These are phyloP conservation scores for Aspergillus indologenus DNA, from an alignment of 495 filamentous ascomycete genomes.

Conservation along the genomic window DNA sequence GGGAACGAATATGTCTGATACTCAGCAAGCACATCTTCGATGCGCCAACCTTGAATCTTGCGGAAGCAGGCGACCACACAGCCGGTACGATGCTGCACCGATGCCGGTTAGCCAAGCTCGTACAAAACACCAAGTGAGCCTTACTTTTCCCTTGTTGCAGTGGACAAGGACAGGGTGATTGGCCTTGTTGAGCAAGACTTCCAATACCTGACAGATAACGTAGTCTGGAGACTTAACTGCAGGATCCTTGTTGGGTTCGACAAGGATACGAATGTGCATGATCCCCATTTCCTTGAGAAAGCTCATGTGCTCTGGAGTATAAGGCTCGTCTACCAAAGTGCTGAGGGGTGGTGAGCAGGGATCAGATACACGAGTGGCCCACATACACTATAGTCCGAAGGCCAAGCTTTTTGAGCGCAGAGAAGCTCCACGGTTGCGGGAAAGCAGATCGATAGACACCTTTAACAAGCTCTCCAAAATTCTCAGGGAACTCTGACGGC, in stretches of 20 bases:
- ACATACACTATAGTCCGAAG: constrained; percentile 75
- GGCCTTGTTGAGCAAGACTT: constrained; percentile 58
- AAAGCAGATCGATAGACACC: constrained; percentile 78
- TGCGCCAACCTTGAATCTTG: constrained; percentile 58
- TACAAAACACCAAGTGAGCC: constrained; percentile 4
- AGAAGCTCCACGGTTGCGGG: constrained; percentile 60
- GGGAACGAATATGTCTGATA: constrained; percentile 64
- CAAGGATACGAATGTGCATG: constrained; percentile 62
- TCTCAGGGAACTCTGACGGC: constrained; percentile 46
- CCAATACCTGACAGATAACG: constrained; percentile 61
- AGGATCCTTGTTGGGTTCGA: constrained; percentile 73
- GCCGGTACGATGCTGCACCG: constrained; percentile 72
- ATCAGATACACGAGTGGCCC: neutral
- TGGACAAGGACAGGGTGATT: constrained; percentile 80
- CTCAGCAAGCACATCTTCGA: constrained; percentile 57
- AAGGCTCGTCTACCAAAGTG: constrained; percentile 70
- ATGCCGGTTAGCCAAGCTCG: neutral
- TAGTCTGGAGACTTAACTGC: constrained; percentile 47
- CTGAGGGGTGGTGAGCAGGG: constrained; percentile 34
- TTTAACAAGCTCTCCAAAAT: constrained; percentile 63
- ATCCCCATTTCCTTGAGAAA: constrained; percentile 65
- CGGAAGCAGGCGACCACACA: constrained; percentile 73
- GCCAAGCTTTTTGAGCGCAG: constrained; percentile 58
- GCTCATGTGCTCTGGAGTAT: constrained; percentile 50
- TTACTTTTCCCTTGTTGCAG: constrained; percentile 84